Evolutionary conservation across 371 early-diverging fungal genomes (phyloP).

Genomic region (Mortierella sp.): DNA sequence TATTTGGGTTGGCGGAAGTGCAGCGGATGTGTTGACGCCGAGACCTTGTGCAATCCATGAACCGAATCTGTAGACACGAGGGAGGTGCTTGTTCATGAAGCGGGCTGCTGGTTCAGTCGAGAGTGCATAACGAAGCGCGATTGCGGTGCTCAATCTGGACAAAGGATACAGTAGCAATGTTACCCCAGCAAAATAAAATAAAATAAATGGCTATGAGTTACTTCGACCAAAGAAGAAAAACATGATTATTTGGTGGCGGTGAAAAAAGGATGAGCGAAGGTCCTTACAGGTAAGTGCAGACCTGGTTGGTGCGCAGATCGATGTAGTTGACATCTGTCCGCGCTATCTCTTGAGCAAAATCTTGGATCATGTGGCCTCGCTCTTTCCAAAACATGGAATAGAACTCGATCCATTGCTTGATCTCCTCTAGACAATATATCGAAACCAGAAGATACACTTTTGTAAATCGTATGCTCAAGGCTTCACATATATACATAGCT

Average conservation of each 20-base stretch:
- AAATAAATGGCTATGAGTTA: neutral
- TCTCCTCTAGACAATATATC: neutral
- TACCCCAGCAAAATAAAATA: neutral
- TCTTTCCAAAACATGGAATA: neutral
- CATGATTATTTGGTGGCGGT: neutral
- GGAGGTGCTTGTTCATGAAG: slow-evolving; percentile 3
- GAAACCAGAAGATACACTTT: neutral
- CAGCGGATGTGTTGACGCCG: neutral
- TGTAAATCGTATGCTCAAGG: neutral
- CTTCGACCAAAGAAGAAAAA: neutral
- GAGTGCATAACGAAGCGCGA: slow-evolving; percentile 19
- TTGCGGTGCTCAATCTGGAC: slow-evolving; percentile 18
- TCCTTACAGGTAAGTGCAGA: slow-evolving; percentile 28
- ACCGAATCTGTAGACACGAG: slow-evolving; percentile 2
- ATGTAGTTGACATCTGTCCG: slow-evolving; percentile 3
- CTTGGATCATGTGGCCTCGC: neutral
- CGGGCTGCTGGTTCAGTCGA: slow-evolving; percentile 10
- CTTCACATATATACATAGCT: neutral
- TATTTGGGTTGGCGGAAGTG: neutral
- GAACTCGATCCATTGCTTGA: neutral
- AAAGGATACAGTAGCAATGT: neutral
- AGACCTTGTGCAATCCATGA: slow-evolving; percentile 12
- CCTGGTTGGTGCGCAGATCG: slow-evolving; percentile 12
- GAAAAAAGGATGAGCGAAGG: neutral
- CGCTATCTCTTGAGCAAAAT: neutral